Base-by-base conservation (phyloP, 2,329 filamentous ascomycete species). In the Exophiala sideris region DNA sequence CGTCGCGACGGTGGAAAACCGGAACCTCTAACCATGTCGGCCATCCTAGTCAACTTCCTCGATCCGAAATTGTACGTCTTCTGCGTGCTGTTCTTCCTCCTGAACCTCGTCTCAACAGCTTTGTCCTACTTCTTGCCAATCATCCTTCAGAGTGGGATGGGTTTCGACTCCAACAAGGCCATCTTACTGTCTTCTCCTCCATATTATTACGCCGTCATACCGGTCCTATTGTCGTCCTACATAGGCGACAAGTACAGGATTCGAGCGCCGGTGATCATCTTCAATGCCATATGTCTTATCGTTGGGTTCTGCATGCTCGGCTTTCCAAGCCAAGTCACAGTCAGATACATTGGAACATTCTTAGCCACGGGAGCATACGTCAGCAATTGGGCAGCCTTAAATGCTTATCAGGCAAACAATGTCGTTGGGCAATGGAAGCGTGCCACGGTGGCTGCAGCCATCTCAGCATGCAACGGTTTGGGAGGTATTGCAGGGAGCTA, bases 301-400 rank as follows among this genome's bases (percentile, higher is more conserved):
- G 71, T 76, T 0, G 85, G 84, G 2, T 87, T 87, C 66, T 74
- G 79, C 59, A 83, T 87, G 79, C 74, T 87, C 3, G 84, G 84
- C 1, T 84, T 87, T 64, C 72, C 79, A 0, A 54, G 63, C 21
- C 77, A 84, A 51, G 79, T 85, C 48, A 74, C 81, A 0, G 81
- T 83, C 3, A 78, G 85, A 45, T 87, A 87, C 58, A 71, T 85
- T 29, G 85, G 84, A 7, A 83, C 82, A 0, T 86, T 80, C 66
- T 74, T 88, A 1, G 83, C 84, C 0, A 87, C 84, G 0, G 85
- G 85, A 0, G 83, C 84, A 1, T 87, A 87, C 59, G 77, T 87
- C 3, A 82, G 79, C 3, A 88, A 88, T 59, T 87, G 84, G 84
- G 84, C 85, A 0, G 84, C 83, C 0, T 70, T 87, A 58, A 84